Percentiles rank a stretch among this genome's conserved stretches.
These are phyloP conservation scores for Acanthamoeba triangularis DNA, from an alignment of 208 protist species.

Conservation along the genomic window DNA sequence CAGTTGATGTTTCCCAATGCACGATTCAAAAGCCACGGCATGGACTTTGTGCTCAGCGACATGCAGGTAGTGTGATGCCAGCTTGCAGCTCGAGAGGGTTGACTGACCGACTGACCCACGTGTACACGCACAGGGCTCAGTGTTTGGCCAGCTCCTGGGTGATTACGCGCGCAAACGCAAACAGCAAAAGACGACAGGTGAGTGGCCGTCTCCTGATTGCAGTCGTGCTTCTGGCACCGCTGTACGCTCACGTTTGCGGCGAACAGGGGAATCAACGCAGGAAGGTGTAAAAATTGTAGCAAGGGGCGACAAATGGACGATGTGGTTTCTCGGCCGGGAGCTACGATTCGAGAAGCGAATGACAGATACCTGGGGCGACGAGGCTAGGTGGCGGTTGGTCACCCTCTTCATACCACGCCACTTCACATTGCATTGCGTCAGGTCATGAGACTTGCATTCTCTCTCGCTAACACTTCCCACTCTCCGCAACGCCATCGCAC, in stretches of 20 bases:
- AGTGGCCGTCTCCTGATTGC: background rate
- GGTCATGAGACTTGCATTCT: background rate
- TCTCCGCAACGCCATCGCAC: too few species aligned
- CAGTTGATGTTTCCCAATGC: constrained; percentile 15
- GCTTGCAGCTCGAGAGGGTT: background rate
- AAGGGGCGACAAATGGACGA: background rate
- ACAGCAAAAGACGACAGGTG: background rate
- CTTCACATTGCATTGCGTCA: background rate
- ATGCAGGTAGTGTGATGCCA: background rate
- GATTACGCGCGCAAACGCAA: constrained; percentile 6
- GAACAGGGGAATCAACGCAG: background rate
- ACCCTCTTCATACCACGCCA: background rate
- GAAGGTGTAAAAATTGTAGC: background rate
- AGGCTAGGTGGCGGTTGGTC: background rate
- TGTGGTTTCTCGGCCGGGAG: background rate
- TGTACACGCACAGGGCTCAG: background rate
- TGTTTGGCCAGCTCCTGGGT: background rate
- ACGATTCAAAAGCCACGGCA: background rate
- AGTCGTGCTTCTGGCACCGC: background rate
- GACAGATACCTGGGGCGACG: background rate
- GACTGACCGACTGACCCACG: background rate
- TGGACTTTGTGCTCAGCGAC: constrained; percentile 49
- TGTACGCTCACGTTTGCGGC: background rate
- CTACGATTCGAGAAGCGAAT: constrained; percentile 1
- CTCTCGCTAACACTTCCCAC: background rate